These are phyloP conservation scores for Fusarium anguioides DNA, from an alignment of 2,329 filamentous ascomycete genomes.

Conservation along the genomic window DNA sequence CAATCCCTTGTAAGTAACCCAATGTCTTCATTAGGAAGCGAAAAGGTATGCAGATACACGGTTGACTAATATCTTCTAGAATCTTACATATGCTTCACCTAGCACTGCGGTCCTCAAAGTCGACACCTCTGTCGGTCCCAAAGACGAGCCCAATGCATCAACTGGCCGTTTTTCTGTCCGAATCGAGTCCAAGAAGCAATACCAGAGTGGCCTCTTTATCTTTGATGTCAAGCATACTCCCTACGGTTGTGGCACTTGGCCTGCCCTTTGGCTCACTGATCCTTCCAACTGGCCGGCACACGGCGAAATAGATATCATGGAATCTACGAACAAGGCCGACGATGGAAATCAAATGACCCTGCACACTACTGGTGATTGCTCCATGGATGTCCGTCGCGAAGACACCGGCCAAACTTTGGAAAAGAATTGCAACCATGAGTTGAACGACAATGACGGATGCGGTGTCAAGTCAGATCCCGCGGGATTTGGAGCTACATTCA, in stretches of 20 bases:
- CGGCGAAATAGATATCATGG: constrained; percentile 74
- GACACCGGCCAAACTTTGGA: constrained; percentile 59
- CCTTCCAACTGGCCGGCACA: constrained; percentile 69
- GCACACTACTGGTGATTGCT: constrained; percentile 65
- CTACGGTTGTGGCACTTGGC: constrained; percentile 72
- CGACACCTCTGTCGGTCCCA: constrained; percentile 66
- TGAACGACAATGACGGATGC: constrained; percentile 67
- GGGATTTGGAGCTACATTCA: constrained; percentile 65
- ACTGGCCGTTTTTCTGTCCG: constrained; percentile 73
- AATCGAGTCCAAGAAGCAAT: constrained; percentile 69
- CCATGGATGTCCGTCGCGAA: constrained; percentile 64
- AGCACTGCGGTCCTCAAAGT: constrained; percentile 68
- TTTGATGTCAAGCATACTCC: constrained; percentile 74
- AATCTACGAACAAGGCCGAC: constrained; percentile 65
- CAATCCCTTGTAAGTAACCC: constrained; percentile 52
- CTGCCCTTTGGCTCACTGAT: constrained; percentile 74
- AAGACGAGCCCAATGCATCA: constrained; percentile 60
- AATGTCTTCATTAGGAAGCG: not conserved
- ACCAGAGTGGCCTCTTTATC: constrained; percentile 72
- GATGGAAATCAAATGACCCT: constrained; percentile 69
- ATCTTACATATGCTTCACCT: constrained; percentile 70
- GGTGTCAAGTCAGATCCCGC: constrained; percentile 57
- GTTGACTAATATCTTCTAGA: constrained; percentile 52
- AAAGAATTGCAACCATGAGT: constrained; percentile 62
- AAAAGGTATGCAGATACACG: not conserved